These are phyloP conservation scores for Thalia dealbata DNA, from an alignment of 176 grass and related monocot species.

Conservation along the genomic window DNA sequence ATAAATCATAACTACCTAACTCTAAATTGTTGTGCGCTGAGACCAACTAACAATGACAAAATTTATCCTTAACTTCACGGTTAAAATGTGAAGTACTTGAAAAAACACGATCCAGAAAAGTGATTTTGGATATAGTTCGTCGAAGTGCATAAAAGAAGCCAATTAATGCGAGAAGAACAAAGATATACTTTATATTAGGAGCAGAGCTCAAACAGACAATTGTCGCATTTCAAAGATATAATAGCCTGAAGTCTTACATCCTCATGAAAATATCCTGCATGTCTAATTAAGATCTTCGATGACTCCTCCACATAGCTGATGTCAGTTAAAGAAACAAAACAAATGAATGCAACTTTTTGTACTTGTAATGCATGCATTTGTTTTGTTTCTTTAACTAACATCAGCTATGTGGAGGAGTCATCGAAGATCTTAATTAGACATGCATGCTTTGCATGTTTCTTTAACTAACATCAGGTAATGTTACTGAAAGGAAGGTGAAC, in stretches of 20 bases:
- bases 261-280: slow-evolving; percentile 90
- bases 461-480: too few species aligned
- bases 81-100: too few species aligned
- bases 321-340: slow-evolving; percentile 37
- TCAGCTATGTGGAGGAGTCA: slow-evolving; percentile 85
- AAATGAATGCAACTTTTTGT: slow-evolving; percentile 13
- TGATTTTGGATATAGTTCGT: neutral
- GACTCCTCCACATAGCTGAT: slow-evolving; percentile 87
- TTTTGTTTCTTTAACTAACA: slow-evolving; percentile 38
- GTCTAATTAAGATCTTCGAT: slow-evolving; percentile 73
- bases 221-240: slow-evolving; percentile 85
- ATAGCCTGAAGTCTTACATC: slow-evolving; percentile 96
- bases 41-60: neutral
- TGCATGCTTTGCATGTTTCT: too few species aligned
- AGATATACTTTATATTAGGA: neutral
- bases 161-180: neutral
- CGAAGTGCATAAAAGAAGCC: neutral
- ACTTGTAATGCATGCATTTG: slow-evolving; percentile 10
- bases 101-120: neutral
- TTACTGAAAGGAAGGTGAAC: too few species aligned
- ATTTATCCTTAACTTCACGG: neutral
- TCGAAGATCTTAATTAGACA: slow-evolving; percentile 83
- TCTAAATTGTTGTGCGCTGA: neutral
- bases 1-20: too few species aligned
- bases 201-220: slow-evolving; percentile 3